A percentile compares a stretch with the other conserved stretches of the same genome.
Evolutionary conservation across 129 eudicot species (phyloP).

Genomic region (Lactuca sativa): DNA sequence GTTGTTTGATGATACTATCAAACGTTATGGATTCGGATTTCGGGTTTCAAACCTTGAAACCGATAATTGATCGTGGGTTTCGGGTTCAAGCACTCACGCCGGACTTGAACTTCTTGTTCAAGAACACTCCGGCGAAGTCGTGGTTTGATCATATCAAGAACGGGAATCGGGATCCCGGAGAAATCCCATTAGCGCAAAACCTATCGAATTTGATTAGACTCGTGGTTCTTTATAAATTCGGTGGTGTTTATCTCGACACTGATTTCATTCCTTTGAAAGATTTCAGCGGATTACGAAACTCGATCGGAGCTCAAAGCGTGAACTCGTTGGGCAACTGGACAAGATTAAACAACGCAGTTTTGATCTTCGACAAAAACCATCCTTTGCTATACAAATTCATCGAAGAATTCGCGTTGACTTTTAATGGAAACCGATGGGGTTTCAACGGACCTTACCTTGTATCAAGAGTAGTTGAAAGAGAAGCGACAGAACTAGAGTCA

Average conservation of each 20-base stretch:
- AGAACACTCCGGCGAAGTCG: conserved; percentile 59
- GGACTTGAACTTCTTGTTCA: conserved; percentile 46
- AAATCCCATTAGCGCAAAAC: conserved; percentile 69
- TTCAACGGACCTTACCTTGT: conserved; percentile 88
- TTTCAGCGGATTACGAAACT: conserved; percentile 57
- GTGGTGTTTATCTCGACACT: conserved; percentile 75
- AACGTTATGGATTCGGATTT: conserved; percentile 45
- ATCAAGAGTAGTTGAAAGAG: conserved; percentile 57
- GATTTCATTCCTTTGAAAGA: conserved; percentile 70
- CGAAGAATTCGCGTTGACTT: conserved; percentile 67
- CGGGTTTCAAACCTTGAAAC: conserved; percentile 49
- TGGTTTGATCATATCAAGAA: conserved; percentile 57
- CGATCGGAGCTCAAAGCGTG: conserved; percentile 75
- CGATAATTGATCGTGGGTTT: conserved; percentile 43
- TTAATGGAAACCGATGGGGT: conserved; percentile 85
- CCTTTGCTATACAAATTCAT: conserved; percentile 64
- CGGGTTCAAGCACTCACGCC: conserved; percentile 46
- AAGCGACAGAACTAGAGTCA: background rate
- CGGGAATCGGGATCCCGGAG: conserved; percentile 64
- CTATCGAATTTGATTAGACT: conserved; percentile 69
- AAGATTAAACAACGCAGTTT: conserved; percentile 74
- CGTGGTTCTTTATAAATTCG: conserved; percentile 67
- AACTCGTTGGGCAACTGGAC: conserved; percentile 57
- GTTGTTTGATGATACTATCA: conserved; percentile 69
- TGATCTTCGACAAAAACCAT: conserved; percentile 72